Base-by-base conservation (phyloP, 2,329 filamentous ascomycete genomes). In the Fusarium sp. region DNA sequence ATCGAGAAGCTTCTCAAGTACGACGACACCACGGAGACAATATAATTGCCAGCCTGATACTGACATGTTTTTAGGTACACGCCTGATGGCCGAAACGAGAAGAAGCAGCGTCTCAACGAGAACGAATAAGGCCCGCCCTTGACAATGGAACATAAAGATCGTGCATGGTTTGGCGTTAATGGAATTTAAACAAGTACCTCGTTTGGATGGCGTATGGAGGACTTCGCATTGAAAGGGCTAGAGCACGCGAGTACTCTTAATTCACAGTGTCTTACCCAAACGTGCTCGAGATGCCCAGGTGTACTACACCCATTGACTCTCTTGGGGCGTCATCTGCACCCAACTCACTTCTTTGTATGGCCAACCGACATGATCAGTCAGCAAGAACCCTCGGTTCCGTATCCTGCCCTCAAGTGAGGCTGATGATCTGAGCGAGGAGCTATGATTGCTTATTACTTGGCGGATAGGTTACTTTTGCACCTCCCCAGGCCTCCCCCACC, bases 1-100 rank as follows among this genome's bases (percentile, higher is more conserved):
- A 98, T 99, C 79, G 97, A 99, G 89, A 99, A 99, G 86, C 91
- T 99, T 60, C 91, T 99, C 76, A 94, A 96, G 94, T 97, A 92
- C 78, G 90, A 65, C 40, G 27, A 45, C 33, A 36, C 42, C 20
- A 27, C 36, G n/a, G 38, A 27, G 29, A 52, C 27, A 25, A 38
- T 18, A 18, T 16, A 9, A 13, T 40, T 6, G 9, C 4, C 25
- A 20, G 20, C 4, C 27, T 3, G 6, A 33, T 65, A 31, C 71
- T 79, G 71, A 80, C 58, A 20, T 10, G 6, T 4, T 38, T 58
- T 45, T 69, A 91, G 89, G 82, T 91, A 91, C 80, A 91, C 89
- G 4, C 89, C 89, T 58, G 89, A 91, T 71, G 89, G 89, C 67
- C 88, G 89, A 80, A 90, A 90, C 83, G 88, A 89, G 81, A 91